Evolutionary conservation across 75 land plant species (phyloP), one percentile per base, ranked within the genome.

Genomic region (Pinus tabuliformis): DNA sequence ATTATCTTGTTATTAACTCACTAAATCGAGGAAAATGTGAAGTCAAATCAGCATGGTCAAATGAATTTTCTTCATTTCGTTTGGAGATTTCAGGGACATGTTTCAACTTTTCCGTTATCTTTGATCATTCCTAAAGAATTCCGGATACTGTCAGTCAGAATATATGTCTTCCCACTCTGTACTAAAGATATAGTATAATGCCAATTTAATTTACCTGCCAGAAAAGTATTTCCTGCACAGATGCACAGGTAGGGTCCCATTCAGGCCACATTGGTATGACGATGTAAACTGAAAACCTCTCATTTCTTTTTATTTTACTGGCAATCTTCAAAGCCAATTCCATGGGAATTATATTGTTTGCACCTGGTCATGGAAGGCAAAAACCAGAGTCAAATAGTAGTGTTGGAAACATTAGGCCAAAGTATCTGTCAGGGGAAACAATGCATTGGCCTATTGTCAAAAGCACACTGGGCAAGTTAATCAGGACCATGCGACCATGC

Each of bases 181-280:
- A 36, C 39, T 14, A 6, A 18, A 68, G 33, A 13, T 45, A 76
- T 33, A 9, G 28, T 59, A 15, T 22, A 28, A 58, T 16, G 4
- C 45, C 61, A 78, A 75, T 26, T 37, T 45, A 37, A 54, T 24
- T 76, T 83, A 89, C 96, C 94, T 91, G 94, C 88, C 91, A 91
- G 78, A 73, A 91, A 14, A 91, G 78, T 59, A 91, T 91, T 66
- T 89, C 83, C 68, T 91, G 94, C 59, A 84, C 91, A 56, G 89
- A 79, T 75, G 65, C 78, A 59, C 83, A 75, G 11, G 87, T 81
- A 56, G 94, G 91, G 62, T 78, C 83, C 76, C 94, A 91, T 77
- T 91, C 94, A 13, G 94, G 94, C 94, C 94, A 91, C 93, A 91
- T 91, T 24, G 94, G 94, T 56, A 92, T 76, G 22, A 92, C 85